Evolutionary conservation across 768 basidiomycete genomes (phyloP), one percentile per base, ranked within the genome.

Genomic region (Daedaleopsis nitida): DNA sequence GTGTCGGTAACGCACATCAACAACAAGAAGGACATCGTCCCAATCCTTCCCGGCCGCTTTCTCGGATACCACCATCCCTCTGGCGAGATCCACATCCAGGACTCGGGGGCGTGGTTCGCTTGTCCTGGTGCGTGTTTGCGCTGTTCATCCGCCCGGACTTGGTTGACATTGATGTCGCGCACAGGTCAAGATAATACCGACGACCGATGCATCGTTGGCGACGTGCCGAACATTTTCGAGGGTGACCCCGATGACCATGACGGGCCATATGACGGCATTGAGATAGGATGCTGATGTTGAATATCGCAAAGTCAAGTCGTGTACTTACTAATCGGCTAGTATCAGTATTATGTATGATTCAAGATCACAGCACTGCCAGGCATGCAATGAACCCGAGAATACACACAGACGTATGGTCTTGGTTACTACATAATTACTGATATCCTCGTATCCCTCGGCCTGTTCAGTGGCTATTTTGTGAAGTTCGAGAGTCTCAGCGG

Each of bases 151-250:
- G 39, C 4, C 32, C 23, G 6, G 7, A 3, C 1, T 27, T n/a
- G 23, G 34, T 17, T 12, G 12, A 11, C 4, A 19, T 12, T 21
- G 19, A 23, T 34, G 14, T 8, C 8, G 2, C 16, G 12, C 37
- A 13, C 37, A 84, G 85, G 87, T 9, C 81, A 87, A 58, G 88
- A 90, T 58, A 89, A 89, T 66, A 68, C 79, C 8, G 81, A 77
- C 61, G 63, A 55, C 1, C 69, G 77, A 57, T 89, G 87, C 73
- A 78, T 69, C 11, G 78, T 78, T 16, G 87, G 86, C 1, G 83
- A 82, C 51, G 86, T 87, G 3, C 66, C 77, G 2, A 79, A 79
- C 27, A 75, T 90, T 60, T 81, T 83, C 34, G 75, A 75, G 8
- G 77, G 83, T 1, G 60, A 76, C 51, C 57, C 69, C 23, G 39